Conservation (phyloP, 2,329 filamentous ascomycete species). For the Sclerotinia subarctica region DNA sequence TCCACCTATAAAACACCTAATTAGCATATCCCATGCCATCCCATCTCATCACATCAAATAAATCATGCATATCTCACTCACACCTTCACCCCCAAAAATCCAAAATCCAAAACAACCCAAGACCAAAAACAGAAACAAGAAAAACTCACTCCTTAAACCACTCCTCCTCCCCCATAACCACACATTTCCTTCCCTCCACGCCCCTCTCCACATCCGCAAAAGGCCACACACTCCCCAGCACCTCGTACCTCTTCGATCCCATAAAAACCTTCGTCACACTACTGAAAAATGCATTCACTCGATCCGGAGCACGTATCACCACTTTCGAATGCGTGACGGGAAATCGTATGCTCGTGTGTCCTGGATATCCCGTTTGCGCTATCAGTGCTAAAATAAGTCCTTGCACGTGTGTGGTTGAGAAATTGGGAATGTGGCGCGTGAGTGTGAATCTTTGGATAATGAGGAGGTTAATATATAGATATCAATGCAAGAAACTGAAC, state of each 20-base stretch:
- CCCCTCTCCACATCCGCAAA: slow-evolving; percentile 49
- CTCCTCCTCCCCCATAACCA: slow-evolving; percentile 54
- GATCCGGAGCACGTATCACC: slow-evolving; percentile 49
- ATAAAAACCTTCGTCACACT: slow-evolving; percentile 51
- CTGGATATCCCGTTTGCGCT: slow-evolving; percentile 49
- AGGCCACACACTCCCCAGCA: slow-evolving; percentile 55
- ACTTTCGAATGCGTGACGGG: slow-evolving; percentile 50
- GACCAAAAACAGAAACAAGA: background rate
- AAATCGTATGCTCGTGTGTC: slow-evolving; percentile 49
- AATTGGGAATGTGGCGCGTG: slow-evolving; percentile 52
- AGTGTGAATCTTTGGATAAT: slow-evolving; percentile 44
- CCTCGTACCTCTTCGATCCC: slow-evolving; percentile 54
- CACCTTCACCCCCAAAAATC: too few species aligned
- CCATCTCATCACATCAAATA: too few species aligned
- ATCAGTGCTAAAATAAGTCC: slow-evolving; percentile 52
- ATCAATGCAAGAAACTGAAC: too few species aligned
- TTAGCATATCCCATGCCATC: slow-evolving; percentile 11
- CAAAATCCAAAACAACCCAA: too few species aligned
- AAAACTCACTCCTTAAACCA: slow-evolving; percentile 46
- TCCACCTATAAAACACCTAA: slow-evolving; percentile 44
- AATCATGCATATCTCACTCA: too few species aligned
- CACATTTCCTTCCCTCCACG: slow-evolving; percentile 43
- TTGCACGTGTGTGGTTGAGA: slow-evolving; percentile 54
- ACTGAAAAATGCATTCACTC: slow-evolving; percentile 47
- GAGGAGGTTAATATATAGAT: too few species aligned